A percentile compares a stretch with the other conserved stretches of the same genome.
phyloP scores from a whole-genome alignment of 1,139 yeast genomes.

The Kurtzmaniella quercitrusa region DNA sequence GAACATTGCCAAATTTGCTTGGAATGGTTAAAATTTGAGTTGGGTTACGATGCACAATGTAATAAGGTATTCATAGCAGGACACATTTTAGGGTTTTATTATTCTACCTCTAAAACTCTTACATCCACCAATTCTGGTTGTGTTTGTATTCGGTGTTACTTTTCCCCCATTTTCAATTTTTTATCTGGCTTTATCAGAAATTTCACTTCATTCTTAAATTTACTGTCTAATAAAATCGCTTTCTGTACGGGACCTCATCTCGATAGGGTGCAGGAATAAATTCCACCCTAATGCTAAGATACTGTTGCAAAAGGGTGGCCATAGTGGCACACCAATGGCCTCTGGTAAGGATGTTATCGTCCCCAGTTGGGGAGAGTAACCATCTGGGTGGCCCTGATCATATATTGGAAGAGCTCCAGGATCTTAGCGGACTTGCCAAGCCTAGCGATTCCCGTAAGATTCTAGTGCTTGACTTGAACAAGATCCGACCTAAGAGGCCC shows the following conservation, averaged over 20 bases:
- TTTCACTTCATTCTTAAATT: too few species aligned
- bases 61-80: too few species aligned
- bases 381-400: background rate
- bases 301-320: background rate
- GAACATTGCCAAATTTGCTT: too few species aligned
- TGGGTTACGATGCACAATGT: too few species aligned
- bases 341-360: background rate
- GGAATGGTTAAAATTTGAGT: too few species aligned
- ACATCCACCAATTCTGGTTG: too few species aligned
- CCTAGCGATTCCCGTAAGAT: background rate
- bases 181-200: too few species aligned
- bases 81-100: too few species aligned
- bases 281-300: background rate
- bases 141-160: too few species aligned
- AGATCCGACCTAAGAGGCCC: background rate
- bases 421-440: background rate
- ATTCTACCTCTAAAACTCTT: too few species aligned
- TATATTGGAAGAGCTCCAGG: background rate
- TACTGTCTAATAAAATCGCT: too few species aligned
- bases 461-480: background rate
- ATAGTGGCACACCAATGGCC: background rate
- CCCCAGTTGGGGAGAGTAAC: background rate
- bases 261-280: background rate
- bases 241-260: background rate
- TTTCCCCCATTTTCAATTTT: too few species aligned